A percentile compares a stretch with the other conserved stretches of the same genome.
Evolutionary conservation across 2,329 filamentous ascomycete species (phyloP).

Genomic region (Rutstroemia sp.): DNA sequence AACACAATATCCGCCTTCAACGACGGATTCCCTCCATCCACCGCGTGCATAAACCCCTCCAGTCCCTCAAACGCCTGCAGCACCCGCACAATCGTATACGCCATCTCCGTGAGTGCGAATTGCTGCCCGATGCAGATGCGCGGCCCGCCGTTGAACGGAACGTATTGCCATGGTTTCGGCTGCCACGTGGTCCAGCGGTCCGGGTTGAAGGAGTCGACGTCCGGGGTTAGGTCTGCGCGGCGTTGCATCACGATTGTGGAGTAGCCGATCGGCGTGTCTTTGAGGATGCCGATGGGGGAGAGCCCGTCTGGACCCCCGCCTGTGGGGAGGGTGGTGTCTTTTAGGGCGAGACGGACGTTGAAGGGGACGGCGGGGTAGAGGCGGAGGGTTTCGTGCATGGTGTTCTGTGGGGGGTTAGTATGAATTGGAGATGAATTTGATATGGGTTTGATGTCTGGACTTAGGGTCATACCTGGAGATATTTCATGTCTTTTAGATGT

Average conservation of each 20-base stretch:
- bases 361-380: conserved; percentile 73
- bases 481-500: conserved; percentile 82
- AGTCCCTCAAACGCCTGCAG: conserved; percentile 65
- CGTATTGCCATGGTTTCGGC: conserved; percentile 61
- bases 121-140: conserved; percentile 74
- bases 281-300: conserved; percentile 56
- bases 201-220: conserved; percentile 48
- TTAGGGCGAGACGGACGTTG: conserved; percentile 66
- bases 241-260: conserved; percentile 68
- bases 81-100: conserved; percentile 63
- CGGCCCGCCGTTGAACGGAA: conserved; percentile 70
- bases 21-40: conserved; percentile 46
- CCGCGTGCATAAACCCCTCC: conserved; percentile 46
- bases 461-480: conserved; percentile 42
- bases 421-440: not conserved
- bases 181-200: conserved; percentile 60
- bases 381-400: conserved; percentile 71
- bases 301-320: conserved; percentile 59
- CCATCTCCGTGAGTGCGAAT: conserved; percentile 72
- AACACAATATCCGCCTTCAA: conserved; percentile 55
- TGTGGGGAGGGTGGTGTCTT: conserved; percentile 66
- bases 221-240: conserved; percentile 53
- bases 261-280: conserved; percentile 60
- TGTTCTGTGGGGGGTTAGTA: conserved; percentile 36
- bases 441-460: not conserved